Evolutionary conservation across 2,329 filamentous ascomycete species (phyloP).

Genomic region (Sporothrix luriei): DNA sequence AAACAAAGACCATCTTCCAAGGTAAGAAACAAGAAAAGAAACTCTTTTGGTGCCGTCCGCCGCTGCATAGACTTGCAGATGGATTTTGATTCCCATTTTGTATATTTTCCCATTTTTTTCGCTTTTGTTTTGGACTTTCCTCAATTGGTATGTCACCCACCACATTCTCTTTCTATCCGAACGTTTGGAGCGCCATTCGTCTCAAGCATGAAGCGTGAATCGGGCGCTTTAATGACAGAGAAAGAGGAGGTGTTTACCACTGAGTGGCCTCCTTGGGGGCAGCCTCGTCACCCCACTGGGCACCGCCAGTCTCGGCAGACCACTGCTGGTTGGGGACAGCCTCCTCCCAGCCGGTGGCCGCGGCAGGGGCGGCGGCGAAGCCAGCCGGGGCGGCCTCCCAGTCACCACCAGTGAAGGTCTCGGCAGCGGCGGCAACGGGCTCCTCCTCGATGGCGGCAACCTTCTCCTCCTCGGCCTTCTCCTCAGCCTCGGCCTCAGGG

Average conservation of each 20-base stretch:
- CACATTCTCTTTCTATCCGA: slow-evolving; percentile 18
- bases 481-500: slow-evolving; percentile 98
- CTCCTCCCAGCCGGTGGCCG: slow-evolving; percentile 55
- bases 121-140: slow-evolving; percentile 19
- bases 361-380: slow-evolving; percentile 63
- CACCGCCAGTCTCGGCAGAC: slow-evolving; percentile 62
- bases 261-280: slow-evolving; percentile 52
- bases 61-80: slow-evolving; percentile 21
- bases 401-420: slow-evolving; percentile 75
- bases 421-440: slow-evolving; percentile 72
- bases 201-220: not conserved
- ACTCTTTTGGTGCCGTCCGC: slow-evolving; percentile 31
- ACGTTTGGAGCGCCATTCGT: not conserved
- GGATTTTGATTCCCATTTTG: slow-evolving; percentile 27
- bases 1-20: slow-evolving; percentile 25
- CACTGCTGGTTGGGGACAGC: slow-evolving; percentile 70
- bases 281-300: slow-evolving; percentile 56
- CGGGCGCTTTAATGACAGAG: not conserved
- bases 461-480: slow-evolving; percentile 95
- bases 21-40: slow-evolving; percentile 28
- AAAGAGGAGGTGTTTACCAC: slow-evolving; percentile 49
- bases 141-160: not conserved
- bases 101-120: slow-evolving; percentile 29
- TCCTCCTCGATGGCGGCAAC: slow-evolving; percentile 81
- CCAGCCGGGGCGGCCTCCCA: slow-evolving; percentile 81